Percentiles rank a stretch among this genome's conserved stretches.
phyloP scores from a whole-genome alignment of 139 green algal species.

The Coelastrella sp. region DNA sequence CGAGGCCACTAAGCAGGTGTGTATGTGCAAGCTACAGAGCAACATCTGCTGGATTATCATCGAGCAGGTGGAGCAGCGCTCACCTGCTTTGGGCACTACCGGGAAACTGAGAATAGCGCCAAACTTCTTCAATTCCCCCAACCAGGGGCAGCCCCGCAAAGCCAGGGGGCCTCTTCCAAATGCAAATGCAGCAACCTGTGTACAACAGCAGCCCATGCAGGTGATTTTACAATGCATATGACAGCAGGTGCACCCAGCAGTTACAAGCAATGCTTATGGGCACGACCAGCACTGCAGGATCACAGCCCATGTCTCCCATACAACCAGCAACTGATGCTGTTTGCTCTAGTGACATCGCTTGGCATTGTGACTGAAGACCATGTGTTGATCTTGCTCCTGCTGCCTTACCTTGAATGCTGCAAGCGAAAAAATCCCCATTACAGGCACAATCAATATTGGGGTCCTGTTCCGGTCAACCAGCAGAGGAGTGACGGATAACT shows the following conservation, averaged over 20 bases:
- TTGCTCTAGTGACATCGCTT: not conserved
- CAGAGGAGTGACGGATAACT: conserved; percentile 26
- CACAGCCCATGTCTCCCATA: no score
- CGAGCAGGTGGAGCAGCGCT: not conserved
- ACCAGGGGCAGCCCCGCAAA: not conserved
- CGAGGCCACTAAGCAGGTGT: no score
- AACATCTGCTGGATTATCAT: not conserved
- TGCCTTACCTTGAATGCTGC: conserved; percentile 44
- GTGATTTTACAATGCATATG: no score
- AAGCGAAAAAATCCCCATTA: conserved; percentile 30
- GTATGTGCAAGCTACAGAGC: not conserved
- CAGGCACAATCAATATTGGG: conserved; percentile 37
- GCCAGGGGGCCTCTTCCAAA: conserved; percentile 42
- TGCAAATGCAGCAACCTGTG: conserved; percentile 43
- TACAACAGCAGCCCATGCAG: no score
- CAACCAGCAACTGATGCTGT: not conserved
- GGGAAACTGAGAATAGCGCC: conserved; percentile 29
- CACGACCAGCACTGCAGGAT: not conserved
- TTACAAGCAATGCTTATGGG: not conserved
- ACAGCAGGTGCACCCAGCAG: no score
- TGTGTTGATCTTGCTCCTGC: no score
- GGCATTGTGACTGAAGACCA: no score
- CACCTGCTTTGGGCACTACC: conserved; percentile 30
- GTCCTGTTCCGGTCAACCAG: conserved; percentile 30
- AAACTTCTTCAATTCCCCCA: conserved; percentile 10